A percentile compares a stretch with the other conserved stretches of the same genome.
Conservation (phyloP, 768 basidiomycete genomes). For the Kwoniella mangroviensis region DNA sequence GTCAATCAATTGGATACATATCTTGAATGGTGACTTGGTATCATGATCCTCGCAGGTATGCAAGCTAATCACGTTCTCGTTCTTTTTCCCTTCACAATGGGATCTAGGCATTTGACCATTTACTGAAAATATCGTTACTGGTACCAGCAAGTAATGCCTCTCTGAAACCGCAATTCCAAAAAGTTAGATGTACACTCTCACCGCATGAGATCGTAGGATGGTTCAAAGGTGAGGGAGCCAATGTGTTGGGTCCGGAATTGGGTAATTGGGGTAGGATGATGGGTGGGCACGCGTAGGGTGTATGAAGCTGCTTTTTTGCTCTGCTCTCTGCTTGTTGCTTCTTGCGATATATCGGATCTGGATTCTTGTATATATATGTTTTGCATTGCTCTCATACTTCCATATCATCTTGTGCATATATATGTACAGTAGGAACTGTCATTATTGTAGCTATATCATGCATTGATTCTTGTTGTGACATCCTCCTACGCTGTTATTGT, state of each 20-base stretch:
- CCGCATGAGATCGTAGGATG: slow-evolving; percentile 65
- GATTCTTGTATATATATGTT: no score
- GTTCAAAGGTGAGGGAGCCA: slow-evolving; percentile 54
- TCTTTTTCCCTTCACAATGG: no score
- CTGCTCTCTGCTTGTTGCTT: neutral
- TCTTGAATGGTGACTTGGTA: no score
- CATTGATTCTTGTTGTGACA: no score
- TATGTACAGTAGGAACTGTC: no score
- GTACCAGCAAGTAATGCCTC: slow-evolving; percentile 59
- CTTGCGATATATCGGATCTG: no score
- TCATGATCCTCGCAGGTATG: no score
- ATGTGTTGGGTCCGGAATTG: slow-evolving; percentile 52
- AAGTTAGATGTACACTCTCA: slow-evolving; percentile 71
- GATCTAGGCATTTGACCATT: slow-evolving; percentile 74
- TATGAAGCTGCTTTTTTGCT: neutral
- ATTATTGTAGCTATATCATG: no score
- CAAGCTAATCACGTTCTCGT: no score
- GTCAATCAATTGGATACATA: slow-evolving; percentile 62
- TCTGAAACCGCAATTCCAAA: slow-evolving; percentile 71
- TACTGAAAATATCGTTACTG: slow-evolving; percentile 68
- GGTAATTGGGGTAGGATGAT: slow-evolving; percentile 55
- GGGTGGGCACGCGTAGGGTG: slow-evolving; percentile 49
- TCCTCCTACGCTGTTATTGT: no score
- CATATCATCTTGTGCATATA: no score
- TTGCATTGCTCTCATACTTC: no score